Evolutionary conservation across 2,329 filamentous ascomycete species (phyloP).

Genomic region (Knufia petricola): DNA sequence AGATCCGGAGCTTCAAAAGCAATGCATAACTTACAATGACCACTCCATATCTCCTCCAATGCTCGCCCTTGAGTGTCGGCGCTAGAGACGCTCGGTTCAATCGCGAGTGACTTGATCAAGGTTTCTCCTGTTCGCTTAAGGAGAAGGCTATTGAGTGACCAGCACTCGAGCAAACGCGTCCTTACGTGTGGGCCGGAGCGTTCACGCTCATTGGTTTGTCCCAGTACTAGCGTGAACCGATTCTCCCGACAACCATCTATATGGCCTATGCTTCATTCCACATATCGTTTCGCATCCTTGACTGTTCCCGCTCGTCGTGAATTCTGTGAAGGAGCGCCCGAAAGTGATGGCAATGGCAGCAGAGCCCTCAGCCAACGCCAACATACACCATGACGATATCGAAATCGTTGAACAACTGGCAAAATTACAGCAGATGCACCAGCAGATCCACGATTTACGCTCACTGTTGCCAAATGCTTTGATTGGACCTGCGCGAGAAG

Average conservation of each 20-base stretch:
- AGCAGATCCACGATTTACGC: conserved; percentile 32
- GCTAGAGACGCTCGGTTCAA: no score
- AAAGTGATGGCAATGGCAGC: not conserved
- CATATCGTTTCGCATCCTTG: no score
- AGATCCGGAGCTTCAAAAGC: no score
- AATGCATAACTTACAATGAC: not conserved
- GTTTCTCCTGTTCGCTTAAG: not conserved
- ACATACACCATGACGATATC: conserved; percentile 18
- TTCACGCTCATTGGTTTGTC: not conserved
- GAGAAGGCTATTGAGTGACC: no score
- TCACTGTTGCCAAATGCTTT: conserved; percentile 31
- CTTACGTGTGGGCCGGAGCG: not conserved
- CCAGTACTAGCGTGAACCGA: not conserved
- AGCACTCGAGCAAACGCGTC: not conserved
- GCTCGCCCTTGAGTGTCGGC: not conserved
- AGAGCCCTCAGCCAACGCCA: not conserved
- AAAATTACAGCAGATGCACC: conserved; percentile 20
- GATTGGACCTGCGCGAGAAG: conserved; percentile 32
- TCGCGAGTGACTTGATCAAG: not conserved
- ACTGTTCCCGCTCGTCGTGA: not conserved
- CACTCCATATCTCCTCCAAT: not conserved
- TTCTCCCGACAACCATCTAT: no score
- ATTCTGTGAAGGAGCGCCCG: not conserved
- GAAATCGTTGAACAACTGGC: conserved; percentile 19
- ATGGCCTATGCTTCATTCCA: no score